Base-by-base conservation (phyloP, 176 grass and related monocot genomes). In the Aegilops speltoides region DNA sequence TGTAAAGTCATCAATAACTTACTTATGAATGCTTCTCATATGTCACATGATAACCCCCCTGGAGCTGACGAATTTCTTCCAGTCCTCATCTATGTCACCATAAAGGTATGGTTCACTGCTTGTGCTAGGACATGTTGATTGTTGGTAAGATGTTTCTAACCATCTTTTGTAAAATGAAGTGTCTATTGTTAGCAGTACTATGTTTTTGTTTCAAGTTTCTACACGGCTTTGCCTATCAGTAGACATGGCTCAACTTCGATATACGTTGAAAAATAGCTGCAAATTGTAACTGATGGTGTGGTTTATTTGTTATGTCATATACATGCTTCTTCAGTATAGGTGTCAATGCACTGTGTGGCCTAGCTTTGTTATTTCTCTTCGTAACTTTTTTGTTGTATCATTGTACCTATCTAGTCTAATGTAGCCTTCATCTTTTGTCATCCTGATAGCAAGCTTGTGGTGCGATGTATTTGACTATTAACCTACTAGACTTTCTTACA, bases 11-110 rank as follows among this genome's bases (percentile, higher is more conserved):
- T 98, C 52, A 98, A 94, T 65, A 98, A 98, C 80, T 90, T 96
- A 80, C 87, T 98, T 62, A 61, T 91, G 56, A 98, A 98, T 93
- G 97, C 89, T 73, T 98, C 97, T 69, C 80, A 93, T 68, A 56
- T 89, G 66, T 94, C 90, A 69, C 85, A 87, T 36, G 91, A 98
- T 38, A 89, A 75, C 76, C 88, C 91, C 63, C 97, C 88, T 57
- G 97, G 97, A 86, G 97, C 97, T 82, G 96, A 98, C 14, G 94
- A 98, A 90, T 96, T 98, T 65, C 94, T 98, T 69, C 97, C 97
- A 17, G 97, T 98, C 26, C 92, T 98, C 10, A 96, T 98, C 79
- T 98, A 96, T 68, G 94, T 98, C 50, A 98, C 92, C 48, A 93
- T 98, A 89, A 98, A 98, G 97, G 97, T 98, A 84, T 64, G 41